Percentiles rank a stretch among this genome's conserved stretches.
Conservation (phyloP, 1,139 yeast genomes). For the Suhomyces choctaworum region DNA sequence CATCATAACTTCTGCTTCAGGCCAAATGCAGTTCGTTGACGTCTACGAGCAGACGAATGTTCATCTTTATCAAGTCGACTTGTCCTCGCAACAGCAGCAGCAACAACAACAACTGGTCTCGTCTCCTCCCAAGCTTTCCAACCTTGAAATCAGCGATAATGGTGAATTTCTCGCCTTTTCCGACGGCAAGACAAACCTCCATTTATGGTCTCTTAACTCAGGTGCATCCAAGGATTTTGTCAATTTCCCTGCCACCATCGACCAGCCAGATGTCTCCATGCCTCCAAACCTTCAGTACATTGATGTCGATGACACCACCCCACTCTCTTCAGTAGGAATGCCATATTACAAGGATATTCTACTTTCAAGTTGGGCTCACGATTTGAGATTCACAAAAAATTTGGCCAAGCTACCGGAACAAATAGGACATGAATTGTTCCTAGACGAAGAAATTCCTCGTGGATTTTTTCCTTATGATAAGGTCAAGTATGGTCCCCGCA, state of each 20-base stretch:
- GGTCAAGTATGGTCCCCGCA: conserved; percentile 44
- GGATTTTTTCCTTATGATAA: conserved; percentile 51
- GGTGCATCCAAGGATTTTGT: conserved; percentile 38
- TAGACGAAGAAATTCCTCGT: conserved; percentile 24
- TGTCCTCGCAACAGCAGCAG: conserved; percentile 39
- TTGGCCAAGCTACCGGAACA: conserved; percentile 47
- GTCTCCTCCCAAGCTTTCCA: conserved; percentile 35
- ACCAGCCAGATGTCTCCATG: conserved; percentile 44
- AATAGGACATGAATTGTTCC: conserved; percentile 23
- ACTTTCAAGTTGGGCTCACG: conserved; percentile 77
- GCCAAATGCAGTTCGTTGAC: conserved; percentile 85
- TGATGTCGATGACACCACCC: conserved; percentile 42
- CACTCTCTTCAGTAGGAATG: conserved; percentile 76
- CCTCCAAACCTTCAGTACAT: conserved; percentile 26
- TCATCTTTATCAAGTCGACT: conserved; percentile 61
- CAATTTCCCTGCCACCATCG: conserved; percentile 50
- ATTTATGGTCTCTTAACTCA: conserved; percentile 67
- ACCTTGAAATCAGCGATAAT: conserved; percentile 68
- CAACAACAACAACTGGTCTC: conserved; percentile 2
- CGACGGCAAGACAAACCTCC: conserved; percentile 65
- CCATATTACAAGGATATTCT: conserved; percentile 82
- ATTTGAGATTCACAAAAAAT: conserved; percentile 56
- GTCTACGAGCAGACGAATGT: conserved; percentile 73
- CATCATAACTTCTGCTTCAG: conserved; percentile 69
- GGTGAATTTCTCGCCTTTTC: conserved; percentile 78